These are phyloP conservation scores for Effrenium voratum DNA, from an alignment of 73 alveolate species.

Conservation along the genomic window DNA sequence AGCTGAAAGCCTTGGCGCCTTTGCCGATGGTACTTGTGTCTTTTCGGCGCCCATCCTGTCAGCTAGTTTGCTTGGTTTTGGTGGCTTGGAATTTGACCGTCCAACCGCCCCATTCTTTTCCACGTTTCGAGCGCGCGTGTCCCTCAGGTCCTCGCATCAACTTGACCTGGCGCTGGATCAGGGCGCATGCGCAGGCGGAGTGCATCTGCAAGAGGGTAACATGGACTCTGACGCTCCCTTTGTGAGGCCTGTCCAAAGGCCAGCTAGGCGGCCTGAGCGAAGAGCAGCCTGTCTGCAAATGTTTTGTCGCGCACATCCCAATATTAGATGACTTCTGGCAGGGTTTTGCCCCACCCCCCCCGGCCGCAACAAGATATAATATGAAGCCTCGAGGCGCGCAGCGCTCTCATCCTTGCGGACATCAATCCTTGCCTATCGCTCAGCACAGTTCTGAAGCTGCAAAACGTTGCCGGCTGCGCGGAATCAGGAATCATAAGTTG, in stretches of 20 bases:
- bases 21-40: neutral
- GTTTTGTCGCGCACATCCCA: neutral
- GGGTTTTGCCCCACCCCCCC: no score
- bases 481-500: no score
- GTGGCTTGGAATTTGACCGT: no score
- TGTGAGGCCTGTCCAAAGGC: neutral
- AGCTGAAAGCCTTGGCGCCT: constrained; percentile 50
- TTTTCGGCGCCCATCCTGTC: neutral
- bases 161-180: constrained; percentile 93
- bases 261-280: neutral
- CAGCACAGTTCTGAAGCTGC: no score
- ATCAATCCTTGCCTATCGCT: no score
- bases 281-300: neutral
- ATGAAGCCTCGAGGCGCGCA: no score
- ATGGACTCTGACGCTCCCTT: neutral
- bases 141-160: constrained; percentile 86
- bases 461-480: no score
- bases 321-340: neutral
- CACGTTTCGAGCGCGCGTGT: no score
- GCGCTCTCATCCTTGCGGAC: no score
- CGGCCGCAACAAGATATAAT: no score
- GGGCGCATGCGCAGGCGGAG: constrained; percentile 24
- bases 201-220: neutral
- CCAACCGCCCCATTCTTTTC: no score
- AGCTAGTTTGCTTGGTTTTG: neutral